These are phyloP conservation scores for Suillus subalutaceus DNA, from an alignment of 768 basidiomycete genomes.

Conservation along the genomic window DNA sequence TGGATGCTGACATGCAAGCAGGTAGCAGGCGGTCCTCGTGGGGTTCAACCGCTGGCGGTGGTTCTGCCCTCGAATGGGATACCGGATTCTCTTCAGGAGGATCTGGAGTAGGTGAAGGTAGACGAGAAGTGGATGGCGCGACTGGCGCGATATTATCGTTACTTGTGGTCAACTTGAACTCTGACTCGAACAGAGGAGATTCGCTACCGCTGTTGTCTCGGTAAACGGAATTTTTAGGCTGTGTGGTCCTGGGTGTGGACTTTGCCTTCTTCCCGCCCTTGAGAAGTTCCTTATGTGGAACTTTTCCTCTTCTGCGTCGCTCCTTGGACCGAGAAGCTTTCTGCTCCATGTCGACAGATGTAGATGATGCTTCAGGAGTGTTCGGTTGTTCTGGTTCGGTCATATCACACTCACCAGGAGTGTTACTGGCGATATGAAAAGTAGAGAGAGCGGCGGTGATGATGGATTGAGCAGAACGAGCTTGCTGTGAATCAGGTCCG, in stretches of 20 bases:
- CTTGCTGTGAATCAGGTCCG: slow-evolving; percentile 13
- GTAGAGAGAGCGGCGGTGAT: slow-evolving; percentile 14
- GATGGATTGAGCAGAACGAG: slow-evolving; percentile 12
- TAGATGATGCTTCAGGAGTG: slow-evolving; percentile 1
- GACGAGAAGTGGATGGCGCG: slow-evolving; percentile 20
- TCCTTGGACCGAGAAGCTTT: slow-evolving; percentile 56
- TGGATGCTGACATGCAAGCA: not conserved
- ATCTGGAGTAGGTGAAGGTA: slow-evolving; percentile 24
- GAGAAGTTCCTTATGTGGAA: slow-evolving; percentile 55
- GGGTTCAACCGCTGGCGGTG: slow-evolving; percentile 6
- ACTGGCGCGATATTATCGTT: slow-evolving; percentile 19
- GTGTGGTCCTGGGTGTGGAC: slow-evolving; percentile 21
- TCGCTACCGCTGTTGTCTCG: slow-evolving; percentile 1
- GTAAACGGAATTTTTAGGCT: slow-evolving; percentile 11
- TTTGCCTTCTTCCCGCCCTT: slow-evolving; percentile 54
- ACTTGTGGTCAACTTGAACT: slow-evolving; percentile 11
- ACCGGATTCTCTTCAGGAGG: not conserved
- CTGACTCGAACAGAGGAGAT: slow-evolving; percentile 1
- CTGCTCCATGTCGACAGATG: slow-evolving; percentile 11
- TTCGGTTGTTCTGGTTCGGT: slow-evolving; percentile 1
- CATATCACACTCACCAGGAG: slow-evolving; percentile 9
- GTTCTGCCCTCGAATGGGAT: not conserved
- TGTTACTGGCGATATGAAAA: slow-evolving; percentile 12
- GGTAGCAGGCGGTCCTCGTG: slow-evolving; percentile 2
- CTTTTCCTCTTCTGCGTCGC: slow-evolving; percentile 59